Conservation (phyloP, 2,329 filamentous ascomycete genomes). For the Cladosporium austrohemisphaericum region DNA sequence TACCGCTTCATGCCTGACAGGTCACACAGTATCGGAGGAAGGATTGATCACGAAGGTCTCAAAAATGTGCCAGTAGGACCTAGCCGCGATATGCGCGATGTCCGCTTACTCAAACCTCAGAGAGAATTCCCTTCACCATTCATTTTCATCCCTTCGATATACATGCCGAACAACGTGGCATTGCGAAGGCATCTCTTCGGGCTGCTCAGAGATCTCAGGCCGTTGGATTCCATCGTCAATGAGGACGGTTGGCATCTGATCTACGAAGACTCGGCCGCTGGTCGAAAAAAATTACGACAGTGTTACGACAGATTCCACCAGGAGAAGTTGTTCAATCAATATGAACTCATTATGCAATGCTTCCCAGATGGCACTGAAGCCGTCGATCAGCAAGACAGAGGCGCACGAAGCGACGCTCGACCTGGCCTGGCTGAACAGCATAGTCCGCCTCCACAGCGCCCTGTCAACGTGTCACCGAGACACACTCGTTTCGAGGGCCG, state of each 20-base stretch:
- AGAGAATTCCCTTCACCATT: constrained; percentile 20
- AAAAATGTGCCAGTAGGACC: constrained; percentile 22
- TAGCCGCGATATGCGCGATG: background rate
- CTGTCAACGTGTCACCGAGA: background rate
- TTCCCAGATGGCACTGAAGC: constrained; percentile 10
- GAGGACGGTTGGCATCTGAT: constrained; percentile 25
- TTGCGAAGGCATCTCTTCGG: constrained; percentile 20
- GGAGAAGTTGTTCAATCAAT: constrained; percentile 14
- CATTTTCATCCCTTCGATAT: constrained; percentile 24
- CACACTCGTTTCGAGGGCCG: background rate
- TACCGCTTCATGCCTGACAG: background rate
- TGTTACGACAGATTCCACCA: constrained; percentile 16
- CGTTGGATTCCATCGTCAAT: constrained; percentile 20
- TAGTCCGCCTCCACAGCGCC: too few species aligned
- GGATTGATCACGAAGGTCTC: constrained; percentile 20
- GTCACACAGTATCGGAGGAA: background rate
- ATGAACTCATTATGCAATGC: constrained; percentile 17
- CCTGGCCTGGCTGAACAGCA: too few species aligned
- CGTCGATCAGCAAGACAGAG: background rate
- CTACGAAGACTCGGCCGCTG: constrained; percentile 18
- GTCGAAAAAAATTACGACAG: constrained; percentile 2
- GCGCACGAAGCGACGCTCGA: background rate
- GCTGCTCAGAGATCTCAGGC: constrained; percentile 8
- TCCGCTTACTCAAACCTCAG: background rate
- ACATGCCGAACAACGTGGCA: constrained; percentile 22